Evolutionary conservation across 2,329 filamentous ascomycete species (phyloP), one percentile per base, ranked within the genome.

Genomic region (Fragosphaeria purpurea): DNA sequence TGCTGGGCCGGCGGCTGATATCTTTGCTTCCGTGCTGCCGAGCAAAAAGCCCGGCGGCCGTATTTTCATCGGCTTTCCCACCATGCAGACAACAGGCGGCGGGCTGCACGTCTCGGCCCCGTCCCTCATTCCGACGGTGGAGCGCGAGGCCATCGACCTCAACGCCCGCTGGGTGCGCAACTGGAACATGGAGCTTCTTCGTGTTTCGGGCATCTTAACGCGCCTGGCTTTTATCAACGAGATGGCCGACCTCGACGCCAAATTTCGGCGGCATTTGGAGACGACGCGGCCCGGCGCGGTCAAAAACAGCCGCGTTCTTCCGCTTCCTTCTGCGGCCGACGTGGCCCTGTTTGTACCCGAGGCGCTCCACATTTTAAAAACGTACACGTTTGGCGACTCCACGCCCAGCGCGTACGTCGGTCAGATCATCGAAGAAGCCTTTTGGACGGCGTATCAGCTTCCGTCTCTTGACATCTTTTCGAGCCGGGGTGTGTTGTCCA

Each of bases 31-130:
- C 1, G 90, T 98, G 1, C 69, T 97, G 5, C 93, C 93, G 3
- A 88, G 80, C 51, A 94, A 89, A 65, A 86, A 87, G 59, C 78
- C 79, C 0, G 80, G 80, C 7, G 93, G 93, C 6, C 83, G 88
- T 48, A 86, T 98, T 50, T 98, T 97, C 61, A 98, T 98, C 61
- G 93, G 93, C 0, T 98, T 98, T 62, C 91, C 93, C 4, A 98
- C 93, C 1, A 90, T 91, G 58, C 93, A 98, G 69, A 98, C 93
- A 0, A 98, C 94, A 0, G 93, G 91, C 50, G 82, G 91, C 33
- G 86, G 91, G 12, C 86, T 94, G 63, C 93, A 98, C 65, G 86
- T 98, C 34, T 97, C 91, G 10, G 93, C 93, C 0, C 93, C 90
- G 1, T 96, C 91, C 0, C 83, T 98, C 11, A 98, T 98, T 51